A percentile compares a stretch with the other conserved stretches of the same genome.
Conservation (phyloP, 2,329 filamentous ascomycete genomes). For the Falciphora oryzae region DNA sequence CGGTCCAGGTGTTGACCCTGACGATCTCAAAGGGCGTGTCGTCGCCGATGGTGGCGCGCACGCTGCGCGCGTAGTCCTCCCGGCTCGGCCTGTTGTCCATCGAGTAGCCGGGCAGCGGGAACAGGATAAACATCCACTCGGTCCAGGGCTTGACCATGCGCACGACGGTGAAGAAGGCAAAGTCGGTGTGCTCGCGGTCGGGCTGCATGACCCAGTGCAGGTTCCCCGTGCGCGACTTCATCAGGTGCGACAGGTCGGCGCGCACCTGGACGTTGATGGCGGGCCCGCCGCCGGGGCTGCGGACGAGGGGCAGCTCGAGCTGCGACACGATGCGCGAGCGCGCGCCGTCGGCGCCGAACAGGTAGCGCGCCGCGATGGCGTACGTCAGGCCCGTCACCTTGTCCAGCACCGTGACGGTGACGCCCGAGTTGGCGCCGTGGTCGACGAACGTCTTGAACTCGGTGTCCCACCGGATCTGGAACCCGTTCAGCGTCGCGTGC, state of each 20-base stretch:
- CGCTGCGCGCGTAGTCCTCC: slow-evolving; percentile 39
- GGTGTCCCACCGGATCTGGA: slow-evolving; percentile 37
- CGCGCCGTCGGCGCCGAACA: slow-evolving; percentile 54
- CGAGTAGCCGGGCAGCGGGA: slow-evolving; percentile 33
- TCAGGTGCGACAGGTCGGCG: slow-evolving; percentile 42
- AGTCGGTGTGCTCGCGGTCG: slow-evolving; percentile 42
- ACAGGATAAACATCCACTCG: slow-evolving; percentile 55
- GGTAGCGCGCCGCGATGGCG: slow-evolving; percentile 44
- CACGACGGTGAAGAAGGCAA: slow-evolving; percentile 42
- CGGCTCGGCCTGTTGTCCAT: slow-evolving; percentile 31
- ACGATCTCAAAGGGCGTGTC: slow-evolving; percentile 46
- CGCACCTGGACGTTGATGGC: slow-evolving; percentile 35
- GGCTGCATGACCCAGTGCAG: slow-evolving; percentile 57
- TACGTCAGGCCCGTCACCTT: slow-evolving; percentile 22
- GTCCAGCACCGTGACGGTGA: slow-evolving; percentile 23
- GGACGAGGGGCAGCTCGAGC: slow-evolving; percentile 29
- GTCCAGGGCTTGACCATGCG: slow-evolving; percentile 60
- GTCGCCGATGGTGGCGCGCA: slow-evolving; percentile 49
- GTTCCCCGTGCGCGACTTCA: slow-evolving; percentile 47
- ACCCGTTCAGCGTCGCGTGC: slow-evolving; percentile 33
- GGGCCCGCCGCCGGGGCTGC: slow-evolving; percentile 27
- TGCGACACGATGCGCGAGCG: slow-evolving; percentile 32
- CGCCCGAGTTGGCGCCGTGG: slow-evolving; percentile 21
- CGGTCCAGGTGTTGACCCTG: slow-evolving; percentile 50
- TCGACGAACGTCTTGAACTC: slow-evolving; percentile 28